phyloP scores from a whole-genome alignment of 768 basidiomycete species.

The Hortiboletus flavorubellus region DNA sequence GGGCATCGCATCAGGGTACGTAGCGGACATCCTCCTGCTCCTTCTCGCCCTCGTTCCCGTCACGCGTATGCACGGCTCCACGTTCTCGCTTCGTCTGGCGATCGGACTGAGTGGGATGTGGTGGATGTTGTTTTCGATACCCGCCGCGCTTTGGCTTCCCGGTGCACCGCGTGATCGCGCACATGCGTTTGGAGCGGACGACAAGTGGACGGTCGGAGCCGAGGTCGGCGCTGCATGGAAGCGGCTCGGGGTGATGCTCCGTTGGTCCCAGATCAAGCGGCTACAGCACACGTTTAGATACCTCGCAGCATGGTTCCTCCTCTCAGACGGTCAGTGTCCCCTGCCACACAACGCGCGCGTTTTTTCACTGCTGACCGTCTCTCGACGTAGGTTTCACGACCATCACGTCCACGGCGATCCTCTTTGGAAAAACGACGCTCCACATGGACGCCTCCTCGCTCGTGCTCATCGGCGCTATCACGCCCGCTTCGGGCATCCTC shows the following conservation, averaged over 20 bases:
- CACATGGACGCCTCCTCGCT: slow-evolving; percentile 76
- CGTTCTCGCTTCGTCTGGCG: slow-evolving; percentile 74
- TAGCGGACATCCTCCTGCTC: slow-evolving; percentile 75
- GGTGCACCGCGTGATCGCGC: slow-evolving; percentile 15
- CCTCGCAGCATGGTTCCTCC: slow-evolving; percentile 90
- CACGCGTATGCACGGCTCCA: slow-evolving; percentile 65
- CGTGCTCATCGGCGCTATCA: slow-evolving; percentile 76
- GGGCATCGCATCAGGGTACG: slow-evolving; percentile 85
- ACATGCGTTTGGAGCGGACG: neutral
- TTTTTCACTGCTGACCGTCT: neutral
- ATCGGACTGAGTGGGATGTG: slow-evolving; percentile 83
- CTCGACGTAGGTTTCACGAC: slow-evolving; percentile 73
- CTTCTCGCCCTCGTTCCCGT: slow-evolving; percentile 79
- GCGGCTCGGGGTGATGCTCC: slow-evolving; percentile 70
- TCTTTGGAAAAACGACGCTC: slow-evolving; percentile 88
- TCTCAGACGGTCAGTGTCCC: slow-evolving; percentile 68
- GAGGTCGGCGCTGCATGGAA: slow-evolving; percentile 75
- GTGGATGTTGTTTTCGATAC: slow-evolving; percentile 84
- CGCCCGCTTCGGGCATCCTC: slow-evolving; percentile 72
- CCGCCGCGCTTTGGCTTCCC: slow-evolving; percentile 74
- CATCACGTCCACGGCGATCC: slow-evolving; percentile 84
- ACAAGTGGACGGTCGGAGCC: slow-evolving; percentile 41
- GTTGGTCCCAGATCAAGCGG: slow-evolving; percentile 65
- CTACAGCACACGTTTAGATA: slow-evolving; percentile 86
- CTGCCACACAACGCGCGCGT: slow-evolving; percentile 13